phyloP scores from a whole-genome alignment of 2,329 filamentous ascomycete species.

The Sclerotinia spermophila region DNA sequence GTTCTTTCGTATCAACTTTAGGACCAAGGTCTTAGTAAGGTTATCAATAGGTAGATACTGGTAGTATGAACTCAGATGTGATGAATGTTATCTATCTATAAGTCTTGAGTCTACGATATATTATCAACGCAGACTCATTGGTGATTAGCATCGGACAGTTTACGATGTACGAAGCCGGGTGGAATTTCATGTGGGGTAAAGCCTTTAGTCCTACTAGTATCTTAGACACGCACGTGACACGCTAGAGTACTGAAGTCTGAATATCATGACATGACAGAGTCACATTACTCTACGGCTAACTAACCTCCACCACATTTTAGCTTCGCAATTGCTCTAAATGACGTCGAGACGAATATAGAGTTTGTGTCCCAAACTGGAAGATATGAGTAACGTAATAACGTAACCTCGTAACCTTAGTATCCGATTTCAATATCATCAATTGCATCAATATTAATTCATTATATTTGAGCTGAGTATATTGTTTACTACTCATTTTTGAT shows the following conservation, averaged over 20 bases:
- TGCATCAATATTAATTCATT: neutral
- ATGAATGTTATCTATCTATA: neutral
- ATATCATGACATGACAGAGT: too few relatives aligned
- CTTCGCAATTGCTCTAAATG: neutral
- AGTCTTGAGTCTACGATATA: too few relatives aligned
- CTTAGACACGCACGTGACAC: too few relatives aligned
- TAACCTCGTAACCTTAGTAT: neutral
- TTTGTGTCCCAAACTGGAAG: neutral
- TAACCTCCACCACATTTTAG: neutral
- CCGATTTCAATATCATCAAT: neutral
- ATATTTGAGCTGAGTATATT: neutral
- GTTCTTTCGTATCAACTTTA: too few relatives aligned
- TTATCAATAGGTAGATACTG: too few relatives aligned
- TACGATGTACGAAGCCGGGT: too few relatives aligned
- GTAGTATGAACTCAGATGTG: neutral
- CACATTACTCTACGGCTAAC: too few relatives aligned
- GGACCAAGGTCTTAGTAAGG: too few relatives aligned
- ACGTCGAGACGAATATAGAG: neutral
- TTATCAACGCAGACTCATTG: neutral
- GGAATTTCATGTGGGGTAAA: neutral
- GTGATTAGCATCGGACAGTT: too few relatives aligned
- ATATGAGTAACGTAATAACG: too few relatives aligned
- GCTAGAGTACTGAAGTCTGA: too few relatives aligned
- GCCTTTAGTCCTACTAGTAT: neutral
- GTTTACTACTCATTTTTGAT: neutral